Conservation (phyloP, 345 rosid genomes). For the Gossypium thurberi region DNA sequence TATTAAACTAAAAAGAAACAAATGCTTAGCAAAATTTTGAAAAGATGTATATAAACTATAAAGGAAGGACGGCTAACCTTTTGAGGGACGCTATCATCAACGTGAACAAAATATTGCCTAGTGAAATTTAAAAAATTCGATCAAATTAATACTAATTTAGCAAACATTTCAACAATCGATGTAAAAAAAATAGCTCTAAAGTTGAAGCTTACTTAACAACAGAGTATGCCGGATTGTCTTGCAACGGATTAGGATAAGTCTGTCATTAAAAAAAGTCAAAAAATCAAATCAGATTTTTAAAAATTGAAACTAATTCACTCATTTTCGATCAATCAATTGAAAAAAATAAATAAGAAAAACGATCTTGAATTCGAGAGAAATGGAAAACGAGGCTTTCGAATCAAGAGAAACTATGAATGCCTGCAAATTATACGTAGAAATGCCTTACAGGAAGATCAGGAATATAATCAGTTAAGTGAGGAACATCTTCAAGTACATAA, state of each 20-base stretch:
- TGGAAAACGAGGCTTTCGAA: background rate
- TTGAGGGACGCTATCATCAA: constrained; percentile 73
- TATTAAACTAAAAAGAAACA: background rate
- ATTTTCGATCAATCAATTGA: background rate
- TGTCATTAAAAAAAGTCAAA: constrained; percentile 19
- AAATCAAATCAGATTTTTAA: background rate
- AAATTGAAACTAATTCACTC: background rate
- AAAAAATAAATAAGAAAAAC: background rate
- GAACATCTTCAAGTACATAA: constrained; percentile 87
- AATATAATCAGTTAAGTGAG: constrained; percentile 77
- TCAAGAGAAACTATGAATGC: background rate
- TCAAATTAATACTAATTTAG: background rate
- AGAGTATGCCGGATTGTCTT: constrained; percentile 83
- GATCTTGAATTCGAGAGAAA: background rate
- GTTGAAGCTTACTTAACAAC: constrained; percentile 64
- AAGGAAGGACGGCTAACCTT: constrained; percentile 39
- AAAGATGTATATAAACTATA: background rate
- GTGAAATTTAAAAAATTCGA: background rate
- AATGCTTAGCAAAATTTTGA: background rate
- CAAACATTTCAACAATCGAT: background rate
- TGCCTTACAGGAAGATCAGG: constrained; percentile 61
- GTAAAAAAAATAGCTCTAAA: background rate
- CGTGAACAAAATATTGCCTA: constrained; percentile 87
- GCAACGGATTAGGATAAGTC: constrained; percentile 65
- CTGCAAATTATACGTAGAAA: background rate